Evolutionary conservation across 2,329 filamentous ascomycete species (phyloP), one percentile per base, ranked within the genome.

Genomic region (Phialocephala sp.): DNA sequence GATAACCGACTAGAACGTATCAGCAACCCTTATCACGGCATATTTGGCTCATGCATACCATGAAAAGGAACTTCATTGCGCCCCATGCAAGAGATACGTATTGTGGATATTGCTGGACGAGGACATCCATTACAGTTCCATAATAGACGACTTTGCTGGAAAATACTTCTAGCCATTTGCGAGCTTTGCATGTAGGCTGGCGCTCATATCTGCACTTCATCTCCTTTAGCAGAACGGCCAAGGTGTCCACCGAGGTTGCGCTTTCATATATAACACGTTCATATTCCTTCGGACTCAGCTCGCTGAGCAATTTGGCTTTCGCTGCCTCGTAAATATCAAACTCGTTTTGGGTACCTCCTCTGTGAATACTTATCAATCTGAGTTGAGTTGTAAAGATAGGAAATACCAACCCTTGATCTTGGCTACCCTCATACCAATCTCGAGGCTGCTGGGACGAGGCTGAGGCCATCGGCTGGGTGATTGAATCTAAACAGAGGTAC

Each of bases 21-120:
- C 20, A 39, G 20, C 8, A 59, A 5, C 5, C 36, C n/a, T n/a
- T 24, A 22, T 59, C 8, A 18, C 5, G 9, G 18, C n/a, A 39
- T 39, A 24, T n/a, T 14, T 5, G 5, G 37, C 8, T 41, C 18
- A 8, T 36, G 43, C 62, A 15, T 41, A 65, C 66, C 12, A 61
- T n/a, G 27, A 68, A 57, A 8, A 69, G 11, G n/a, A 67, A 62
- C 35, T 64, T 65, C 56, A 69, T 60, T 4, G 67, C 54, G 11
- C 65, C 66, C 66, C 66, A 69, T n/a, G 52, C 66, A n/a, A 69
- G 52, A 8, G 66, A 63, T 8, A 52, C 60, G 59, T 68, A 66
- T 43, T 69, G 41, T 12, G 65, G 66, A 45, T 68, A 39, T 11
- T 63, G 62, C 20, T 67, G 65, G 8, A 50, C 39, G 0, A 69